These are phyloP conservation scores for Leucosporidium scottii DNA, from an alignment of 768 basidiomycete genomes.

Conservation along the genomic window DNA sequence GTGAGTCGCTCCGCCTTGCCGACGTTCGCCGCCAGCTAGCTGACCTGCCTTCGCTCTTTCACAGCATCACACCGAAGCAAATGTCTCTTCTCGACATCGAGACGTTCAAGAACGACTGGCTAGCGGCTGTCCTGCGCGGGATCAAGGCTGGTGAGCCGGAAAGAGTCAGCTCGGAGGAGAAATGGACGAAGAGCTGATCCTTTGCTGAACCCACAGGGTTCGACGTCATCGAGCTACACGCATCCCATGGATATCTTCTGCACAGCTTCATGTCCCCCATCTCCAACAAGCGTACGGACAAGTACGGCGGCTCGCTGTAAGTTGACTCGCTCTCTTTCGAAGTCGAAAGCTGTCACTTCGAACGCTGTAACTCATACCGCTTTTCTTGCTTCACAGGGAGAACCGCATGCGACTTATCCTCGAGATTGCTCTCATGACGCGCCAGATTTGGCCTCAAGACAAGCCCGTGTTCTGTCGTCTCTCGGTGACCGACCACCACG, in stretches of 20 bases:
- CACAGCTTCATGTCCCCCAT: conserved; percentile 60
- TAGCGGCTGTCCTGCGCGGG: conserved; percentile 37
- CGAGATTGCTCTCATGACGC: conserved; percentile 51
- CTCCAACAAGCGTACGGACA: conserved; percentile 63
- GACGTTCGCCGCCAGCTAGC: background rate
- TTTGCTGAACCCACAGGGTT: background rate
- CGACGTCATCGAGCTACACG: conserved; percentile 42
- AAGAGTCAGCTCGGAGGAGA: no score
- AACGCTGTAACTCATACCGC: conserved; percentile 33
- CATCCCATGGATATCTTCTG: conserved; percentile 33
- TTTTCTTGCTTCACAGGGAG: background rate
- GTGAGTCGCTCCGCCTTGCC: background rate
- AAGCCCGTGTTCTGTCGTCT: conserved; percentile 69
- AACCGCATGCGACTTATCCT: conserved; percentile 66
- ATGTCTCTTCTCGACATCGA: conserved; percentile 55
- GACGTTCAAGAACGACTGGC: conserved; percentile 56
- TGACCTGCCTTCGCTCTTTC: no score
- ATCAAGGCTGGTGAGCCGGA: conserved; percentile 11
- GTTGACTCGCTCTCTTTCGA: background rate
- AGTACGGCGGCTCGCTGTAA: conserved; percentile 60
- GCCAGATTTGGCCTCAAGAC: conserved; percentile 53
- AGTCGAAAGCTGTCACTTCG: no score
- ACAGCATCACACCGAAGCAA: conserved; percentile 51
- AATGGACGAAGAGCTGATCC: no score
- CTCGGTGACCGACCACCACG: conserved; percentile 62